These are phyloP conservation scores for Crithidia thermophila DNA, from an alignment of 208 protist species.

Conservation along the genomic window DNA sequence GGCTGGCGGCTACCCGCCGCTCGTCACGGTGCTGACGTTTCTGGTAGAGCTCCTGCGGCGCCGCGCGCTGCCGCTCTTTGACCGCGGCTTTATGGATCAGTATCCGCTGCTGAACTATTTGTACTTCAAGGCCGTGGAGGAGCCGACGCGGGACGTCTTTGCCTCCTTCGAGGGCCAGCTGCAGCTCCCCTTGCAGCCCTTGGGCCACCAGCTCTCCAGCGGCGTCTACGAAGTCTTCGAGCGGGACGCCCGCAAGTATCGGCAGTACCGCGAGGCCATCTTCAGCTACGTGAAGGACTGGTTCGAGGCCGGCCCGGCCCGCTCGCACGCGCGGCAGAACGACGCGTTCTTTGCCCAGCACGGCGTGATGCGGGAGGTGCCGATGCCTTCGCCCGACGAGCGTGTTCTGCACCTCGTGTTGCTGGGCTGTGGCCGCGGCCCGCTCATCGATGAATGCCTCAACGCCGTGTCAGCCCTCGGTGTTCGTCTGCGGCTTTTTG, in stretches of 20 bases:
- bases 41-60: constrained; percentile 79
- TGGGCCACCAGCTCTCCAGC: constrained; percentile 97
- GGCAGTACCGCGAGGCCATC: constrained; percentile 92
- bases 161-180: constrained; percentile 90
- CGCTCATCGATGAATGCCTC: constrained; percentile 91
- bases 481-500: constrained; percentile 90
- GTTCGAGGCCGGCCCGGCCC: constrained; percentile 24
- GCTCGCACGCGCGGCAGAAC: constrained; percentile 40
- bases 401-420: constrained; percentile 92
- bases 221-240: constrained; percentile 99
- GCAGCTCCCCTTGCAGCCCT: constrained; percentile 96
- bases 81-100: constrained; percentile 55
- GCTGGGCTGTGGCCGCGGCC: constrained; percentile 97
- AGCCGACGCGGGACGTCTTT: constrained; percentile 63
- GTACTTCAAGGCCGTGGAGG: constrained; percentile 44
- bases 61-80: constrained; percentile 67
- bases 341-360: constrained; percentile 11
- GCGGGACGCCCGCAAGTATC: constrained; percentile 97
- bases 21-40: constrained; percentile 53
- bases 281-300: constrained; percentile 69
- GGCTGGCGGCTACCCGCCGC: constrained; percentile 50
- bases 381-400: constrained; percentile 14
- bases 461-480: constrained; percentile 71
- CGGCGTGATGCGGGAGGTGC: constrained; percentile 15
- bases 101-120: constrained; percentile 74